These are phyloP conservation scores for Plasmodium fragile DNA, from an alignment of 169 alveolate genomes.

Conservation along the genomic window DNA sequence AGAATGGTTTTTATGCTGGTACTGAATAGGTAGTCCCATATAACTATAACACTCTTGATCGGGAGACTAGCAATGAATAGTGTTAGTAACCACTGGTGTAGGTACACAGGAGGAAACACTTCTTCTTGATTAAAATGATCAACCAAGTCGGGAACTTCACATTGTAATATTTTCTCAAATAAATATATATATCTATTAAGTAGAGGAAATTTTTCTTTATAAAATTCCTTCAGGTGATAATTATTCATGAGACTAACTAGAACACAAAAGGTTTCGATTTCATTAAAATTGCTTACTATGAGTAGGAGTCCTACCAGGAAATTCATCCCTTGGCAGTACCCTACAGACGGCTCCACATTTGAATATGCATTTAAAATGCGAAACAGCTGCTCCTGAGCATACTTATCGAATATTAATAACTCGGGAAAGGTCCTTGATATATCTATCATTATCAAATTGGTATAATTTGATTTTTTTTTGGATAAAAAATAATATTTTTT, in stretches of 20 bases:
- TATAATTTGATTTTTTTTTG: constrained; percentile 63
- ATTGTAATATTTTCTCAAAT: constrained; percentile 74
- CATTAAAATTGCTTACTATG: constrained; percentile 79
- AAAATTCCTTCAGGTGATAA: constrained; percentile 79
- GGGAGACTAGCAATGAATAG: constrained; percentile 81
- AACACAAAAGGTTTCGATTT: constrained; percentile 82
- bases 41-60: constrained; percentile 79
- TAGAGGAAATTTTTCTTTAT: constrained; percentile 80
- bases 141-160: constrained; percentile 79
- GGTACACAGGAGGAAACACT: constrained; percentile 79
- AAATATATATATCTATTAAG: constrained; percentile 77
- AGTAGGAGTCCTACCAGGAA: constrained; percentile 88
- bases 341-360: constrained; percentile 83
- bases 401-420: constrained; percentile 79
- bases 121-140: constrained; percentile 81
- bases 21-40: constrained; percentile 79
- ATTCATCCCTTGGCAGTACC: constrained; percentile 93
- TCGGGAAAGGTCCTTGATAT: constrained; percentile 84
- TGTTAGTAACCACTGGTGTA: constrained; percentile 82
- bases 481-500: constrained; percentile 64
- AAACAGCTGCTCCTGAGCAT: constrained; percentile 82
- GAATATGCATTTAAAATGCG: constrained; percentile 88
- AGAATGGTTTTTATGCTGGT: constrained; percentile 70
- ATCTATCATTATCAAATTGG: constrained; percentile 79
- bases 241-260: constrained; percentile 79